Conservation (phyloP, 2,329 filamentous ascomycete genomes). For the Clarireedia homoeocarpa region DNA sequence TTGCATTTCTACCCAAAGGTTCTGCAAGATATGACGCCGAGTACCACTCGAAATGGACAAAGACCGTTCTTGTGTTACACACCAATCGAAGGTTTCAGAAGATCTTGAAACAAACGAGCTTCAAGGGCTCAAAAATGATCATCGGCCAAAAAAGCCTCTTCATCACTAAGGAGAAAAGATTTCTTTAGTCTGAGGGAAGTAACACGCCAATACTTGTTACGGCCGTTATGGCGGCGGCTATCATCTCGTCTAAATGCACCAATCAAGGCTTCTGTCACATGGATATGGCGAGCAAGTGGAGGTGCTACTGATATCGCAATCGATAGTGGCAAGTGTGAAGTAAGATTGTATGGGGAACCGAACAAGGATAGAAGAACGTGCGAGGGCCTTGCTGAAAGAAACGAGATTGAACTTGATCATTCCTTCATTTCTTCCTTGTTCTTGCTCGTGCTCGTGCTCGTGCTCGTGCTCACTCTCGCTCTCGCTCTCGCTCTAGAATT, state of each 20-base stretch:
- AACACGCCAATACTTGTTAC: not conserved
- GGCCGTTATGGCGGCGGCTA: not conserved
- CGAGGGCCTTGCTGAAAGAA: not conserved
- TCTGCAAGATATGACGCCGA: not conserved
- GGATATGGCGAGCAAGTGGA: not conserved
- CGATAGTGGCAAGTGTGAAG: not conserved
- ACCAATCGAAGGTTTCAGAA: constrained; percentile 6
- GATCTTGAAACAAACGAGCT: constrained; percentile 8
- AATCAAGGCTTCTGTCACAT: not conserved
- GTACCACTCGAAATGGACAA: not conserved
- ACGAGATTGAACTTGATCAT: not conserved
- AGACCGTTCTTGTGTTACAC: not conserved
- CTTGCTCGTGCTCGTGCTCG: not conserved
- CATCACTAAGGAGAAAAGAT: not conserved
- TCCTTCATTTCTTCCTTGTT: not conserved
- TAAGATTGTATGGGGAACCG: not conserved
- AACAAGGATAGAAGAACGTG: not conserved
- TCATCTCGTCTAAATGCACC: not conserved
- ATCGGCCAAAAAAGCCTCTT: not conserved
- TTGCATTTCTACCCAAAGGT: not conserved
- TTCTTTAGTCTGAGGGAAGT: not conserved
- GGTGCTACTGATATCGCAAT: not conserved
- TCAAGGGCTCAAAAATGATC: not conserved
- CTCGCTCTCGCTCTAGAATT: not conserved
- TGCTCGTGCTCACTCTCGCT: too few species aligned